Evolutionary conservation across 129 eudicot species (phyloP), one percentile per base, ranked within the genome.

Genomic region (Escallonia rubra): DNA sequence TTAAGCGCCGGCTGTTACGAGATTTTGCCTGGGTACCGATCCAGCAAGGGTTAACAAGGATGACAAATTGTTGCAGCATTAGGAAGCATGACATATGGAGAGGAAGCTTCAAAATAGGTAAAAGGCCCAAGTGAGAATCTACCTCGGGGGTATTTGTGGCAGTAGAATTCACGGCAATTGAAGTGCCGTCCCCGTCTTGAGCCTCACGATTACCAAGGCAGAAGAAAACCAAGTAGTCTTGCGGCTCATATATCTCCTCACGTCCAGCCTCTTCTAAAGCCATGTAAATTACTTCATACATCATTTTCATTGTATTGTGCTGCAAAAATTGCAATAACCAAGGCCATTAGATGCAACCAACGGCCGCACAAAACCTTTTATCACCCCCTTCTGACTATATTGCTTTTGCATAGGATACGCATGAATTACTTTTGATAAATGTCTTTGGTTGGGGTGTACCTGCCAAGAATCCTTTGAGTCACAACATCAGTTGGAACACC

Each of bases 271-370:
- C 96, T 79, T 53, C 78, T 69, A 93, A 78, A 53, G 98, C 98
- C 69, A 83, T 82, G 83, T 89, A 84, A 52, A 93, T 93, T 41
- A 82, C 69, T 10, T 76, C 90, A 64, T 93, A 89, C 98, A 93
- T 93, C 98, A 89, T 89, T 75, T 82, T 96, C 96, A 93, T 93
- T 54, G 98, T 93, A 41, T 89, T 86, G 55, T 89, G 67, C 98
- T 89, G 95, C 76, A 66, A 48, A n/a, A 65, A 44, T 11, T n/a
- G 10, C 59, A 23, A 39, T 13, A 7, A 40, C 40, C 12, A 46
- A 38, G 15, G 62, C 6, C 44, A 50, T 50, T 11, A 50, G 55
- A 8, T 5, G 55, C 55, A 50, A 50, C 10, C 47, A 23, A 23
- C 1, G 34, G 34, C 34, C 34, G 34, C 34, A 1, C 34, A 23